Conservation (phyloP, 1,284 basidiomycete species). For the Phellopilus nigrolimitatus region DNA sequence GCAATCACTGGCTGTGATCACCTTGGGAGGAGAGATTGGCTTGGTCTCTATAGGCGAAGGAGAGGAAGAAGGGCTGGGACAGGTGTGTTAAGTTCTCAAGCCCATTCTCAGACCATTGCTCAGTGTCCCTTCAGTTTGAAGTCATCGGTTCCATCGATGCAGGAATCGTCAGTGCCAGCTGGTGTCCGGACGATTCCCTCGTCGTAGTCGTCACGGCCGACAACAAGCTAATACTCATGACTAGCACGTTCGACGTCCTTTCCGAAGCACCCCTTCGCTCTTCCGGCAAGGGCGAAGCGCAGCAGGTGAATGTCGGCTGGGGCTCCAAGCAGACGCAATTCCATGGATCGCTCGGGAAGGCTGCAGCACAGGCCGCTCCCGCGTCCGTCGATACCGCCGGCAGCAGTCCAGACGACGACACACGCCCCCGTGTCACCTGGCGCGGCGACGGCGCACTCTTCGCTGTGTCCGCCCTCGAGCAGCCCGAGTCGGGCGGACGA, state of each 20-base stretch:
- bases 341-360: slow-evolving; percentile 92
- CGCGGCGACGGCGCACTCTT: slow-evolving; percentile 91
- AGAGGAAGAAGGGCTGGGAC: background rate
- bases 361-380: slow-evolving; percentile 61
- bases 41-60: slow-evolving; percentile 9
- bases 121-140: slow-evolving; percentile 34
- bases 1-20: slow-evolving; percentile 13
- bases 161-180: slow-evolving; percentile 50
- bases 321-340: slow-evolving; percentile 97
- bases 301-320: slow-evolving; percentile 95
- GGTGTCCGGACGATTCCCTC: slow-evolving; percentile 59
- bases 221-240: slow-evolving; percentile 85
- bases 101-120: background rate
- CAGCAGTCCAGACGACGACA: slow-evolving; percentile 70
- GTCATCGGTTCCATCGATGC: slow-evolving; percentile 50
- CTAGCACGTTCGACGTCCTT: slow-evolving; percentile 83
- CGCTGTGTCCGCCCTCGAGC: slow-evolving; percentile 70
- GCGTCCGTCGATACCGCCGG: slow-evolving; percentile 37
- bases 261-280: slow-evolving; percentile 73
- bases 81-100: slow-evolving; percentile 3
- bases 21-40: slow-evolving; percentile 17
- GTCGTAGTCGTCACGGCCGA: slow-evolving; percentile 51
- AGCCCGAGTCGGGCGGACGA: slow-evolving; percentile 27
- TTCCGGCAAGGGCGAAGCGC: slow-evolving; percentile 84
- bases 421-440: slow-evolving; percentile 79